Conservation (phyloP, 306 rosid species). For the Dryas octopetala region DNA sequence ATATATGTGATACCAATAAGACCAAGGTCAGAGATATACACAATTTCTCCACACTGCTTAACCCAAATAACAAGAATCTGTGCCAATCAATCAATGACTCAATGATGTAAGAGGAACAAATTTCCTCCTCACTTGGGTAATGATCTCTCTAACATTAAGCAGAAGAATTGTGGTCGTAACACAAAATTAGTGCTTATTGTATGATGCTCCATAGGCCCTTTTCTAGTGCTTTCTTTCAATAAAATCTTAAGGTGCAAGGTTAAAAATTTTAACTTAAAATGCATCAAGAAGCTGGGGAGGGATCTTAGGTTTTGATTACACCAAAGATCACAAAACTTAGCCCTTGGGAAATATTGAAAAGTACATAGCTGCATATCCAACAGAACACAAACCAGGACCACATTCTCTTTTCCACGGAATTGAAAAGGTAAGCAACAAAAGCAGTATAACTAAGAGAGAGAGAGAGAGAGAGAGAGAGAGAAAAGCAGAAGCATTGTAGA, state of each 20-base stretch:
- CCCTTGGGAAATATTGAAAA: background rate
- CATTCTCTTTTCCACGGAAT: background rate
- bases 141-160: background rate
- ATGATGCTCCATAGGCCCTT: background rate
- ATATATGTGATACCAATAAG: background rate
- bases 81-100: background rate
- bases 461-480: background rate
- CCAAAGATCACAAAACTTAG: slow-evolving; percentile 3
- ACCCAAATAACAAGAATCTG: background rate
- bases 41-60: background rate
- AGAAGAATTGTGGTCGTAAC: background rate
- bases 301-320: background rate
- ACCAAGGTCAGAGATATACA: background rate
- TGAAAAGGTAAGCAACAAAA: slow-evolving; percentile 1
- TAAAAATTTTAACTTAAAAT: background rate
- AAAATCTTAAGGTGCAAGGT: slow-evolving; percentile 1
- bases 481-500: no score
- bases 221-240: background rate
- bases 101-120: background rate
- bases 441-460: no score
- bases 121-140: background rate
- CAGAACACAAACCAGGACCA: slow-evolving; percentile 17
- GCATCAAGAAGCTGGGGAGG: background rate
- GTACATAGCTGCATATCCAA: slow-evolving; percentile 11
- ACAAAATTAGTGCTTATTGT: no score